A percentile compares a stretch with the other conserved stretches of the same genome.
These are phyloP conservation scores for Dioszegia aurantiaca DNA, from an alignment of 768 basidiomycete species.

Conservation along the genomic window DNA sequence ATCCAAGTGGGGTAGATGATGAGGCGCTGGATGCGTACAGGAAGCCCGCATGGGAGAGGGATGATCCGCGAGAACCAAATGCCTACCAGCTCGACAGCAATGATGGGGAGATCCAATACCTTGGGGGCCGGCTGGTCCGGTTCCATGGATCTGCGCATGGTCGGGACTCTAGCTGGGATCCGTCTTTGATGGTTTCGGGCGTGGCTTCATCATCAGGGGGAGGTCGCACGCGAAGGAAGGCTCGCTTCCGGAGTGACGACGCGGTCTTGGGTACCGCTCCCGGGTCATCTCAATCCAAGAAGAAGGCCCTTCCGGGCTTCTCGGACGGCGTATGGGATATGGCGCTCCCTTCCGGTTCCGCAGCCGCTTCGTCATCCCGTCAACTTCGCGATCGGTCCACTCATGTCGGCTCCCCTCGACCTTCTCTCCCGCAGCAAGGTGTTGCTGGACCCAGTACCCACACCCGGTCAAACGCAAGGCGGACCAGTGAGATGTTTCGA, in stretches of 20 bases:
- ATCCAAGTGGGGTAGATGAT: slow-evolving; percentile 33
- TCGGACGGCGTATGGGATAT: too few species aligned
- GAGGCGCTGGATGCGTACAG: slow-evolving; percentile 27
- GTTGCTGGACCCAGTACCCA: not conserved
- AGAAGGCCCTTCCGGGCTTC: too few species aligned
- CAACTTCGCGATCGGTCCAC: too few species aligned
- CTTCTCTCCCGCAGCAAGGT: not conserved
- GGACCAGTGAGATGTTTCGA: slow-evolving; percentile 1
- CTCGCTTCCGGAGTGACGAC: too few species aligned
- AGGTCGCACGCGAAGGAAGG: too few species aligned
- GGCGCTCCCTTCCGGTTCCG: too few species aligned
- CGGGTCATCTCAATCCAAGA: too few species aligned
- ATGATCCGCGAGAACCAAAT: slow-evolving; percentile 26
- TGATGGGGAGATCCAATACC: not conserved
- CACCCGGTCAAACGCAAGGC: not conserved
- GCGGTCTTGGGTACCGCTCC: too few species aligned
- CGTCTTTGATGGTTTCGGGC: not conserved
- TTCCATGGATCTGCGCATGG: not conserved
- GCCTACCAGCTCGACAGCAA: slow-evolving; percentile 26
- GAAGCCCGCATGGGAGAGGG: slow-evolving; percentile 31
- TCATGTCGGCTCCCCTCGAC: too few species aligned
- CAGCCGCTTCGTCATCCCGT: too few species aligned
- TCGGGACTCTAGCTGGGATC: not conserved
- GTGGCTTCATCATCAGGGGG: not conserved
- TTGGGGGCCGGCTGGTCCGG: not conserved